phyloP scores from a whole-genome alignment of 2,329 filamentous ascomycete species.

The Phyllosticta paracitricarpa region DNA sequence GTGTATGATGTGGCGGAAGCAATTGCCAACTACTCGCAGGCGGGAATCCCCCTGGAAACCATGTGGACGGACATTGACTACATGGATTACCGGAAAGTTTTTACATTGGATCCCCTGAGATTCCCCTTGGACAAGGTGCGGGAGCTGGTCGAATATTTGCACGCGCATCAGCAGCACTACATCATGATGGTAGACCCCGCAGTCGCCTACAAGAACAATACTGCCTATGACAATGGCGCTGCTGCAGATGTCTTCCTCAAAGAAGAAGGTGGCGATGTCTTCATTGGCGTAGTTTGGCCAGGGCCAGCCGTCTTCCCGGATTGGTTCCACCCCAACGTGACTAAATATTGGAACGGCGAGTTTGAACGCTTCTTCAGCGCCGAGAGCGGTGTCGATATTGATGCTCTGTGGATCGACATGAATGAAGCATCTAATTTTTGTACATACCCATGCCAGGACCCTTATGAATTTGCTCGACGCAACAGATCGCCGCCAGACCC shows the following conservation, averaged over 20 bases:
- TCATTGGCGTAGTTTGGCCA: constrained; percentile 64
- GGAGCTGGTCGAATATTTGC: constrained; percentile 56
- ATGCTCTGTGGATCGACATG: constrained; percentile 54
- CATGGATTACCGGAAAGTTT: constrained; percentile 50
- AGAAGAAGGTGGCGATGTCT: constrained; percentile 44
- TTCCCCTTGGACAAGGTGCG: constrained; percentile 54
- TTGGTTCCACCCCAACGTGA: constrained; percentile 60
- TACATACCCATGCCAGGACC: constrained; percentile 36
- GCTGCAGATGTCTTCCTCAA: constrained; percentile 47
- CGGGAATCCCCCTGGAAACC: constrained; percentile 58
- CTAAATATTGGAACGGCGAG: constrained; percentile 60
- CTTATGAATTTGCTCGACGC: constrained; percentile 25
- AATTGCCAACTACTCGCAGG: constrained; percentile 55
- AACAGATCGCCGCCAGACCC: constrained; percentile 49
- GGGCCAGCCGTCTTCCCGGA: constrained; percentile 64
- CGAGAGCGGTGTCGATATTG: constrained; percentile 59
- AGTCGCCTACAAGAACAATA: constrained; percentile 39
- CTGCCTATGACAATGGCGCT: constrained; percentile 51
- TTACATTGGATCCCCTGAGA: constrained; percentile 54
- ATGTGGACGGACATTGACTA: constrained; percentile 70
- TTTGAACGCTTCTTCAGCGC: constrained; percentile 56
- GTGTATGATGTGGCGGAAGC: constrained; percentile 57
- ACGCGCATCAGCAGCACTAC: constrained; percentile 57
- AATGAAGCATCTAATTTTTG: constrained; percentile 32
- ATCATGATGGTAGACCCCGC: constrained; percentile 72